Base-by-base conservation (phyloP, 2,329 filamentous ascomycete species). In the Aureobasidium musti region DNA sequence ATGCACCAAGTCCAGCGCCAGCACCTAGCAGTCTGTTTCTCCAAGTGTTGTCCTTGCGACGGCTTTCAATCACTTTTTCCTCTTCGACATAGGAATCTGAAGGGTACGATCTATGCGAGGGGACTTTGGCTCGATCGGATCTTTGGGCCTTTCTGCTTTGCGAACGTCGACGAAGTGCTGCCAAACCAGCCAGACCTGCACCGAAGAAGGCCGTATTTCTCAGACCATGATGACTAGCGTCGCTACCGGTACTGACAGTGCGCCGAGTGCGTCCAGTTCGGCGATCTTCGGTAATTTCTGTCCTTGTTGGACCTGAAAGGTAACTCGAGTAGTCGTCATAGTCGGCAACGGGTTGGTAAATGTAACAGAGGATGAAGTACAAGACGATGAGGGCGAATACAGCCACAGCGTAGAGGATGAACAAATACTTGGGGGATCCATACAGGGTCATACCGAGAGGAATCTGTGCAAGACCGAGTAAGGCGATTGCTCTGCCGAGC, bases 371-470 rank as follows among this genome's bases (percentile, higher is more conserved):
- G 13, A 68, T 50, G 28, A 68, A 68, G 26, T 65, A 69, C 21
- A 68, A 41, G 45, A 67, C 30, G 11, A 69, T 26, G 54, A 65
- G 68, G 13, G 67, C 68, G 33, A 64, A 66, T 6, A 68, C 89
- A 82, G 89, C 94, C 0, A 98, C 69, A 0, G 93, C 85, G 74
- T 90, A 99, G 3, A 98, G 81, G 63, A 99, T 87, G 76, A 98
- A 99, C 3, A 93, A 83, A 43, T 85, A 86, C 73, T 89, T 87
- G 5, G 95, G 94, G 35, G 93, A 97, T 6, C 95, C 95, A 73
- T 97, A 99, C 1, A 99, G 82, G 0, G 93, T 93, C 54, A 99
- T 82, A 0, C 95, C 95, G 0, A 99, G 83, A 0, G 95, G 90
- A 13, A 99, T 87, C 75, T 99, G 95, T 3, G 89, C 85, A 70